Percentiles rank a stretch among this genome's conserved stretches.
These are phyloP conservation scores for Yarrowia keelungensis DNA, from an alignment of 805 yeast genomes.

Conservation along the genomic window DNA sequence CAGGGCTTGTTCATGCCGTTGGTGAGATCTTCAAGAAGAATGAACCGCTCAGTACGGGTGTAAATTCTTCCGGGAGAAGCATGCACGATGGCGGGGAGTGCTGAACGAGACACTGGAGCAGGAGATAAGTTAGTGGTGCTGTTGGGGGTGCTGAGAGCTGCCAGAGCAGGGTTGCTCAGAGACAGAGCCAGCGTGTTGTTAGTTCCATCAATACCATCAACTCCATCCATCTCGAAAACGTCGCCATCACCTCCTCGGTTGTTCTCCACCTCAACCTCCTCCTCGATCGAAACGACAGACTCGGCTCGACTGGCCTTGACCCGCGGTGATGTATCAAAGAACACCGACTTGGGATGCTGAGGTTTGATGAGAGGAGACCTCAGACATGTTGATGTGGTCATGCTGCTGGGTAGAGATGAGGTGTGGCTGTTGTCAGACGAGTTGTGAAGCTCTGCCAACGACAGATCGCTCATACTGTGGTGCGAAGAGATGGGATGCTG, in stretches of 20 bases:
- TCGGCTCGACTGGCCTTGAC: slow-evolving; percentile 29
- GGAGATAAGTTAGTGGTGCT: slow-evolving; percentile 30
- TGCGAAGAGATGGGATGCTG: slow-evolving; percentile 24
- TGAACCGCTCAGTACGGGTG: slow-evolving; percentile 77
- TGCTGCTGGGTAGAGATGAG: slow-evolving; percentile 18
- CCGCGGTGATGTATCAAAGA: slow-evolving; percentile 23
- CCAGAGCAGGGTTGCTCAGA: slow-evolving; percentile 24
- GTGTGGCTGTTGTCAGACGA: slow-evolving; percentile 25
- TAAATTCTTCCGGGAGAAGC: slow-evolving; percentile 43
- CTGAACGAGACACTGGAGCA: slow-evolving; percentile 31
- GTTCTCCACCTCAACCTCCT: slow-evolving; percentile 35
- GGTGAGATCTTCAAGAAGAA: slow-evolving; percentile 88
- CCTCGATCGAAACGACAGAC: slow-evolving; percentile 20
- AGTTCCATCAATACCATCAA: slow-evolving; percentile 1
- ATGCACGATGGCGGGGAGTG: slow-evolving; percentile 45
- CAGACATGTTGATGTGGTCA: slow-evolving; percentile 10
- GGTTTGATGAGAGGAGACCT: slow-evolving; percentile 23
- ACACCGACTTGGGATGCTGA: slow-evolving; percentile 17
- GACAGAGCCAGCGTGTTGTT: slow-evolving; percentile 6
- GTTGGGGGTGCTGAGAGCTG: slow-evolving; percentile 20
- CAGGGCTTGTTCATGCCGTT: slow-evolving; percentile 83
- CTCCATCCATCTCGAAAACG: slow-evolving; percentile 37
- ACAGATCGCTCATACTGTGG: slow-evolving; percentile 28
- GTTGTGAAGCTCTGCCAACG: slow-evolving; percentile 30
- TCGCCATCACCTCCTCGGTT: slow-evolving; percentile 16